Conservation (phyloP, 2,329 filamentous ascomycete species). For the Parastagonospora nodorum region DNA sequence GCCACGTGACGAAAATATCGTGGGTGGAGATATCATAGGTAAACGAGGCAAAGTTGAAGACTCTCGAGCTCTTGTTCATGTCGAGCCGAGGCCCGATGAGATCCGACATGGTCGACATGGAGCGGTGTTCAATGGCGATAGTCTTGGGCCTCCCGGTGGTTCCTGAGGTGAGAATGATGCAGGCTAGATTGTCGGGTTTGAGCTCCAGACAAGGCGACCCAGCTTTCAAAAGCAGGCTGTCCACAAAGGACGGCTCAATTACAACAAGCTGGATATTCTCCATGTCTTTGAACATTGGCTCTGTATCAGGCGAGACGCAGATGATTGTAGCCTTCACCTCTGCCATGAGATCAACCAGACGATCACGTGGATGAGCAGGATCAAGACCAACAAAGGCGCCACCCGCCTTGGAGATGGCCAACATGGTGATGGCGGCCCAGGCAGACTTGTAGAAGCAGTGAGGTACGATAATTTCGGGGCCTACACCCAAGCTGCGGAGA, state of each 20-base stretch:
- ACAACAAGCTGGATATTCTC: not conserved
- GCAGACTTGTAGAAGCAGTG: not conserved
- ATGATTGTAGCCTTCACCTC: not conserved
- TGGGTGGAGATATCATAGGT: not conserved
- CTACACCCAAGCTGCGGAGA: not conserved
- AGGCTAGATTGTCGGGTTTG: not conserved
- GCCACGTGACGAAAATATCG: not conserved
- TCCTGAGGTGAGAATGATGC: not conserved
- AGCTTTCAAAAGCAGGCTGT: not conserved
- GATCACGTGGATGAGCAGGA: not conserved
- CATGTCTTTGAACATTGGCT: not conserved
- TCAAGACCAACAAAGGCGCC: not conserved
- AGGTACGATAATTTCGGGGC: not conserved
- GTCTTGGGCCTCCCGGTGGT: not conserved
- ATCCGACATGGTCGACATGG: not conserved
- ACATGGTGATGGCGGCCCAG: not conserved
- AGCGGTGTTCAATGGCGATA: not conserved
- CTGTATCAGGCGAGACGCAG: too few relatives aligned
- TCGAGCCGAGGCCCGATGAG: not conserved
- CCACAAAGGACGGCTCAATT: not conserved
- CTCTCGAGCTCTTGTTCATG: too few relatives aligned
- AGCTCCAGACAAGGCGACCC: too few relatives aligned
- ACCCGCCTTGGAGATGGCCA: not conserved
- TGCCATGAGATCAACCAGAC: not conserved
- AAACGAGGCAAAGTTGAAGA: too few relatives aligned